Percentiles rank a stretch among this genome's conserved stretches.
Conservation (phyloP, 1,284 basidiomycete genomes). For the Pascua sp. region DNA sequence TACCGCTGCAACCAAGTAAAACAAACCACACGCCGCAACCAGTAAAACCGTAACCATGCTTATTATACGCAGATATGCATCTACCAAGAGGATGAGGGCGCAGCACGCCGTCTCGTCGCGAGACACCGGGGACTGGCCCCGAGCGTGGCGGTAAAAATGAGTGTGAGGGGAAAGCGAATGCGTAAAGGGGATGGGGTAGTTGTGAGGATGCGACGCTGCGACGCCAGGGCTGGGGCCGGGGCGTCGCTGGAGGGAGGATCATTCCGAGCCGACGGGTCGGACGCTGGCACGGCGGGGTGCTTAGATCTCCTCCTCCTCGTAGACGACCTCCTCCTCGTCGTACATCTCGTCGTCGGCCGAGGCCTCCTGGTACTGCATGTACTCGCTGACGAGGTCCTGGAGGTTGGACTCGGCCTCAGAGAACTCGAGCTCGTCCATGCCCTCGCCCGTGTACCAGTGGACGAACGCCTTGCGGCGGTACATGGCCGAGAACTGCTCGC, state of each 20-base stretch:
- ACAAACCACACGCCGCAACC: no score
- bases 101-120: conserved; percentile 47
- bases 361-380: conserved; percentile 96
- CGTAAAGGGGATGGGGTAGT: background rate
- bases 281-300: background rate
- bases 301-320: conserved; percentile 39
- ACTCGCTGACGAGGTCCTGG: conserved; percentile 89
- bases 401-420: conserved; percentile 93
- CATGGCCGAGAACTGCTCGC: conserved; percentile 97
- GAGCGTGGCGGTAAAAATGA: conserved; percentile 35
- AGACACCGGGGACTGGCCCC: conserved; percentile 44
- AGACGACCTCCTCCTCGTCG: conserved; percentile 47
- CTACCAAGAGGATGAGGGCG: conserved; percentile 7
- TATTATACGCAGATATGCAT: background rate
- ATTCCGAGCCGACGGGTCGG: background rate
- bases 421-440: conserved; percentile 98
- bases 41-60: background rate
- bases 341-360: conserved; percentile 52
- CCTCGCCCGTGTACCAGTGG: conserved; percentile 98
- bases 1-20: no score
- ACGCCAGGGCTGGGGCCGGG: conserved; percentile 20
- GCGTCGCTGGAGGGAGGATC: conserved; percentile 10
- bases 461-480: conserved; percentile 98
- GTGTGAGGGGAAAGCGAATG: conserved; percentile 6
- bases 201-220: conserved; percentile 10